Evolutionary conservation across 345 rosid species (phyloP), one percentile per base, ranked within the genome.

Genomic region (Camelina sativa): DNA sequence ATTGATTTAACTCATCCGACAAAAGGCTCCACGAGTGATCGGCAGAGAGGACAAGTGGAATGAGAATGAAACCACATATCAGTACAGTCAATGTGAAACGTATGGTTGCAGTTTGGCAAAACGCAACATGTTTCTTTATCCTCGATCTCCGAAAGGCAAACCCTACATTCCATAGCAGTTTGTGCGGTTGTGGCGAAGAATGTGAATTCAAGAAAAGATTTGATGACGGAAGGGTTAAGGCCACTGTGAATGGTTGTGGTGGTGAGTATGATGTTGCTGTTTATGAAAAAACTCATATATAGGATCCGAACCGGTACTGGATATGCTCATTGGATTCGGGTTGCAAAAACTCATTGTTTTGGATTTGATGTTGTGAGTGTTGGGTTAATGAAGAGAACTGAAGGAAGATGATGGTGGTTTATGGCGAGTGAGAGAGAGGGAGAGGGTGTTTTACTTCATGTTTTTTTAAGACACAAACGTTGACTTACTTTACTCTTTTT

Each of bases 51-150:
- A n/a, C n/a, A n/a, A n/a, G n/a, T n/a, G 99, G 91, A 82, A 71
- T 94, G 98, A 40, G 97, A 86, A 43, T 86, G 89, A 75, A 95
- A 90, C 98, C 99, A 95, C 99, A 92, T 92, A 76, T 95, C 97
- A 7, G 89, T 90, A 17, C 97, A 95, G 3, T 82, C 97, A 16
- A 82, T 76, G 32, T 95, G 99, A 66, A 92, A 95, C 19, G 84
- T 81, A 19, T 95, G 99, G 6, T 84, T 88, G 56, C 97, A 95
- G 7, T 84, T 87, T 22, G 98, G 59, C 97, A 94, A 19, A 94
- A 80, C 64, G 82, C 96, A 90, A 66, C 96, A 97, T 83, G 76
- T 72, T 22, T 95, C 97, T n/a, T 73, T 67, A 35, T 89, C 96
- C 4, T 90, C 91, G 46, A 95, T 88, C 16, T 91, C 93, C 1